Evolutionary conservation across 208 protist genomes (phyloP), one percentile per base, ranked within the genome.

Genomic region (Acanthamoeba royreba): DNA sequence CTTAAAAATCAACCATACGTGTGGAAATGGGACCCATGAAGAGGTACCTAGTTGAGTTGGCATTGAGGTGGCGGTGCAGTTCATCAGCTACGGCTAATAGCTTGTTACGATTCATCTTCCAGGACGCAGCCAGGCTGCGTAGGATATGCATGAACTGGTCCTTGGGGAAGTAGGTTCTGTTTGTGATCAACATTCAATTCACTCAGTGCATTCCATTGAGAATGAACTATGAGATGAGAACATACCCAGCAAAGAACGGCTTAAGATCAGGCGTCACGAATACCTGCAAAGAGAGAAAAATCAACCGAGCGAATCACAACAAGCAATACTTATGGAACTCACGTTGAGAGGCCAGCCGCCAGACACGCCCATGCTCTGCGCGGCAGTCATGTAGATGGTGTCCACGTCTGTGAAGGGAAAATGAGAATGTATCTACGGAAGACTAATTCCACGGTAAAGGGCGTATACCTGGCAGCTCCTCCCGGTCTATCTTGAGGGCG

Each of bases 401-500:
- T 96, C 95, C 45, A 96, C 92, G 43, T 95, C 95, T 47, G 94
- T 38, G 11, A 7, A 22, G 4, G 35, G n/a, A 45, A 55, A 8
- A 25, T 55, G 28, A 52, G 2, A 63, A 55, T 42, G 31, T 4
- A 83, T 7, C 40, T 28, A 83, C 9, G 35, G 17, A 8, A 83
- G 55, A 8, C 55, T 79, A 13, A n/a, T n/a, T 72, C 8, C 61
- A 35, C 8, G 61, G 31, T 13, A 22, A 40, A 4, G 61, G 1
- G 17, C 17, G 35, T 17, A 7, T 52, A 66, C 81, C 81, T 1
- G 87, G 87, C 13, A 92, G 42, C 53, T 96, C 95, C 46, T 96
- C 95, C 28, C 94, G 28, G 53, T 96, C 95, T 2, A 96, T 94
- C 77, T 96, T 96, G 94, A 96, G 74, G 53, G 46, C n/a, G 33